A percentile compares a stretch with the other conserved stretches of the same genome.
Evolutionary conservation across 2,329 filamentous ascomycete genomes (phyloP).

Genomic region (Blumeria graminis): DNA sequence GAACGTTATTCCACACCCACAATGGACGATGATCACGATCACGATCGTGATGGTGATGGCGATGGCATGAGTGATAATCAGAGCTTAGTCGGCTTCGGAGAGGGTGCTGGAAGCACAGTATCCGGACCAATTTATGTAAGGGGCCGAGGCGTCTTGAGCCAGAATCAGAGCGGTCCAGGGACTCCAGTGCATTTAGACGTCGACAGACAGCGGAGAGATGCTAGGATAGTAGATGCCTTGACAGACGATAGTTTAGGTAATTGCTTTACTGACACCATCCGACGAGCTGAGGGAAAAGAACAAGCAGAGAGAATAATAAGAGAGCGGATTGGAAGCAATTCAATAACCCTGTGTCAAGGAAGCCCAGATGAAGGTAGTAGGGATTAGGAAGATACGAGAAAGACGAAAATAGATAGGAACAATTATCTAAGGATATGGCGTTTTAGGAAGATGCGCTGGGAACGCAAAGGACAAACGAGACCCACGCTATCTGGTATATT

Average conservation of each 20-base stretch:
- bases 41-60: conserved; percentile 12
- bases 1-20: conserved; percentile 17
- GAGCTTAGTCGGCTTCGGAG: conserved; percentile 75
- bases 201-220: conserved; percentile 33
- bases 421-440: no score
- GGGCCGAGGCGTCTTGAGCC: conserved; percentile 18
- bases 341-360: conserved; percentile 17
- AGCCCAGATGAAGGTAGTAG: conserved; percentile 19
- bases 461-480: no score
- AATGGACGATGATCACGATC: conserved; percentile 22
- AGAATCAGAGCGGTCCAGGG: conserved; percentile 7
- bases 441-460: no score
- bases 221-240: conserved; percentile 42
- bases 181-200: conserved; percentile 17
- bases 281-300: conserved; percentile 17
- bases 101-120: conserved; percentile 68
- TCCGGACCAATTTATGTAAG: conserved; percentile 49
- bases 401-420: conserved; percentile 22
- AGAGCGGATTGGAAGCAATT: conserved; percentile 29
- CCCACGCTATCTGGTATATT: no score
- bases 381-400: conserved; percentile 34
- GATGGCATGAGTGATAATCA: conserved; percentile 64
- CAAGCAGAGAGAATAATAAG: conserved; percentile 40
- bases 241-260: conserved; percentile 31
- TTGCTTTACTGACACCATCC: conserved; percentile 29